A percentile compares a stretch with the other conserved stretches of the same genome.
Evolutionary conservation across 768 basidiomycete species (phyloP).

Genomic region (Neoboletus brunneissimus): DNA sequence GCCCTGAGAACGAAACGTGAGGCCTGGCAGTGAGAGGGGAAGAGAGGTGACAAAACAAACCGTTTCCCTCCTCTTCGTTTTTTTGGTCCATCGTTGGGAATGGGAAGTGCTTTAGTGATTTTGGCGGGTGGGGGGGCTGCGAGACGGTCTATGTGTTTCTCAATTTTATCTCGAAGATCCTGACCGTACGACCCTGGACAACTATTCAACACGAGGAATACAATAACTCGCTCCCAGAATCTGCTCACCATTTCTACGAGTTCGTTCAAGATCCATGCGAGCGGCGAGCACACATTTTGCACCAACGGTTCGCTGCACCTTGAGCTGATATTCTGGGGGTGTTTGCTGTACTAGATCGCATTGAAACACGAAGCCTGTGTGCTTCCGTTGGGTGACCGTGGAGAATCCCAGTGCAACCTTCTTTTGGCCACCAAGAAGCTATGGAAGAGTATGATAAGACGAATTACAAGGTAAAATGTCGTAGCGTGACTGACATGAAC

Average conservation of each 20-base stretch:
- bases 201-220: slow-evolving; percentile 1
- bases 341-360: slow-evolving; percentile 83
- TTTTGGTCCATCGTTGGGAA: slow-evolving; percentile 94
- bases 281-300: slow-evolving; percentile 90
- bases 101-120: slow-evolving; percentile 87
- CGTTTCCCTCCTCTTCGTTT: slow-evolving; percentile 95
- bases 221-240: background rate
- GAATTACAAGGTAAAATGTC: background rate
- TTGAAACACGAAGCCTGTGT: slow-evolving; percentile 97
- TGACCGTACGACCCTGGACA: slow-evolving; percentile 73
- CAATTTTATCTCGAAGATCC: slow-evolving; percentile 80
- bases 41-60: slow-evolving; percentile 41
- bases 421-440: slow-evolving; percentile 93
- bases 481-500: slow-evolving; percentile 65
- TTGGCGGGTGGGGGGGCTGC: slow-evolving; percentile 94
- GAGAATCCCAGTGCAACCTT: slow-evolving; percentile 95
- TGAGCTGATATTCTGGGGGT: slow-evolving; percentile 86
- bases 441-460: slow-evolving; percentile 5
- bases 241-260: slow-evolving; percentile 71
- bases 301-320: slow-evolving; percentile 89
- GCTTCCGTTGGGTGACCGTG: slow-evolving; percentile 78
- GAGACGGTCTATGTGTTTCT: slow-evolving; percentile 86
- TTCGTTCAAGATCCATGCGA: slow-evolving; percentile 89
- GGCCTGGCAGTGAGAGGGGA: background rate
- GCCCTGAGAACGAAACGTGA: slow-evolving; percentile 50